A percentile compares a stretch with the other conserved stretches of the same genome.
Conservation (phyloP, 1,139 yeast genomes). For the Geotrichum carabidarum region DNA sequence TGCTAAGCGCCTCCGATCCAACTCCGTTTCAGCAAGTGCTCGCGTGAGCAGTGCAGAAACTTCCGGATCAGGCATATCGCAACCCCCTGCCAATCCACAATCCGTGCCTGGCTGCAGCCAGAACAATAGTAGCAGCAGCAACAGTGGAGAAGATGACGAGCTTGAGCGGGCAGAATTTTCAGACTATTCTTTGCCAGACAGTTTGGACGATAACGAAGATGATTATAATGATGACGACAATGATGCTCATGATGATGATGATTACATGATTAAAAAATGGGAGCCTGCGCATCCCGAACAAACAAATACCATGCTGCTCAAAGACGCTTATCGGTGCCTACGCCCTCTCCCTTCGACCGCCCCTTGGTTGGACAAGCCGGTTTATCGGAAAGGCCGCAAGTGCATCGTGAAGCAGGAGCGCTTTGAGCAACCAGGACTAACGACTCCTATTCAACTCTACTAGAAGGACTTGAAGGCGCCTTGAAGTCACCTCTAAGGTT, state of each 20-base stretch:
- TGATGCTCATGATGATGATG: neutral
- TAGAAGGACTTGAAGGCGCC: neutral
- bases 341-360: constrained; percentile 32
- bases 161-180: neutral
- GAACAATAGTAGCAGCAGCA: neutral
- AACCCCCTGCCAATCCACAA: too few relatives aligned
- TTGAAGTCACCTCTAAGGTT: too few relatives aligned
- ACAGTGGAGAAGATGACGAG: neutral
- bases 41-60: too few relatives aligned
- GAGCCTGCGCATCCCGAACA: constrained; percentile 28
- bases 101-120: too few relatives aligned
- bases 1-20: neutral
- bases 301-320: constrained; percentile 25
- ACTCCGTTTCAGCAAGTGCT: too few relatives aligned
- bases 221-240: too few relatives aligned
- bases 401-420: constrained; percentile 25
- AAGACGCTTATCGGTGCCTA: constrained; percentile 35
- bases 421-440: neutral
- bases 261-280: constrained; percentile 26
- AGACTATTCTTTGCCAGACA: neutral
- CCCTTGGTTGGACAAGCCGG: constrained; percentile 35
- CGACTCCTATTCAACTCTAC: too few relatives aligned
- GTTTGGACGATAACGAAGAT: too few relatives aligned
- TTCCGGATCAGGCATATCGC: neutral
- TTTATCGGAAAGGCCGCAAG: constrained; percentile 27